Evolutionary conservation across 805 yeast species (phyloP).

Genomic region (Saturnispora silvae): DNA sequence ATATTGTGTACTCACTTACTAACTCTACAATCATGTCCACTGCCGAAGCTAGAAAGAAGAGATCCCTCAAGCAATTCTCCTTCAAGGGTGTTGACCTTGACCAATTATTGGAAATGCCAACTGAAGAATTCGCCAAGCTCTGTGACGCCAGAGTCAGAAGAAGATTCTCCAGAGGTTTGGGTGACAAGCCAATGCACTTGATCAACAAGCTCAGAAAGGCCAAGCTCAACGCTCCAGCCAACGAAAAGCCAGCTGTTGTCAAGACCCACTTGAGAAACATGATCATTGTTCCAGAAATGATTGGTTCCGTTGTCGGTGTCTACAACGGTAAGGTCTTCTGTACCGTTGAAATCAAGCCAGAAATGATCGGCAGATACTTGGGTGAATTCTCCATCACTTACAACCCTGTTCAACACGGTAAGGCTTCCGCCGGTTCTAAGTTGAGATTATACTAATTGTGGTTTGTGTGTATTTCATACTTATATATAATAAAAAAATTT

Average conservation of each 20-base stretch:
- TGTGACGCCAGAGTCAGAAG: constrained; percentile 99
- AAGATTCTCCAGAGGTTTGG: constrained; percentile 97
- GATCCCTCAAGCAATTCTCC: constrained; percentile 92
- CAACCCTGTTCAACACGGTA: constrained; percentile 99
- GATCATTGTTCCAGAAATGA: constrained; percentile 99
- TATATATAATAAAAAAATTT: constrained; percentile 8
- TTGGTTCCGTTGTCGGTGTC: constrained; percentile 96
- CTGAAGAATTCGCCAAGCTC: constrained; percentile 94
- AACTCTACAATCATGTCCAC: constrained; percentile 23
- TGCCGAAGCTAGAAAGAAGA: constrained; percentile 63
- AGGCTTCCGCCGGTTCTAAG: constrained; percentile 29
- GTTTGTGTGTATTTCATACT: constrained; percentile 11
- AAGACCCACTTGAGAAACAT: constrained; percentile 99
- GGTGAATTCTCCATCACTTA: constrained; percentile 99
- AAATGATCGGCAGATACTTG: constrained; percentile 99
- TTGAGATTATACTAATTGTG: constrained; percentile 27
- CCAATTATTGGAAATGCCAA: constrained; percentile 84
- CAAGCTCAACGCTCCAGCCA: constrained; percentile 76
- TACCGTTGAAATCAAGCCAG: constrained; percentile 97
- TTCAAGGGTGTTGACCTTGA: constrained; percentile 98
- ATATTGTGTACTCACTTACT: too few relatives aligned
- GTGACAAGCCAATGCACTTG: constrained; percentile 89
- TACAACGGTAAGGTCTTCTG: constrained; percentile 99
- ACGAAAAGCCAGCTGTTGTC: constrained; percentile 96
- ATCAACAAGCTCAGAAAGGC: constrained; percentile 97